phyloP scores from a whole-genome alignment of 2,329 filamentous ascomycete genomes.

The Aureobasidium musti region DNA sequence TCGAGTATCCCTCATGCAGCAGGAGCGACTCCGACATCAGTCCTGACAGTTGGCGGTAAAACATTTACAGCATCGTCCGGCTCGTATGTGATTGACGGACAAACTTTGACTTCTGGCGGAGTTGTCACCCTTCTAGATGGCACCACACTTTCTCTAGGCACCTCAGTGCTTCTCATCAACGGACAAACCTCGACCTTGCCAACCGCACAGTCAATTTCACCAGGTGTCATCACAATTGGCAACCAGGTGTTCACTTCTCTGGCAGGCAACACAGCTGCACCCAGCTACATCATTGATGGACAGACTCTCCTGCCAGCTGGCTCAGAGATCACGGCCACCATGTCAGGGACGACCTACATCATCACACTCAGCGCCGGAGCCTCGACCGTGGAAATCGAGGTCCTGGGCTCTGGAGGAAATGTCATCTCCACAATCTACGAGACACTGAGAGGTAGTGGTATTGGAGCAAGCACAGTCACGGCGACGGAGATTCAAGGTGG shows the following conservation, averaged over 20 bases:
- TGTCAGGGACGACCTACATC: slow-evolving; percentile 37
- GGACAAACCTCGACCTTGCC: slow-evolving; percentile 33
- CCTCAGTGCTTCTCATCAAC: slow-evolving; percentile 46
- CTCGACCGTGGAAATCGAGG: slow-evolving; percentile 43
- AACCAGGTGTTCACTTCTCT: slow-evolving; percentile 38
- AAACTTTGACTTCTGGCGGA: slow-evolving; percentile 30
- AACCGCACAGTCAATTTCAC: slow-evolving; percentile 33
- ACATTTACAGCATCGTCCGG: slow-evolving; percentile 29
- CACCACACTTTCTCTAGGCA: slow-evolving; percentile 39
- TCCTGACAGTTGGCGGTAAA: slow-evolving; percentile 39
- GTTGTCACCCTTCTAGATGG: slow-evolving; percentile 26
- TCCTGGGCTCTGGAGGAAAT: slow-evolving; percentile 38
- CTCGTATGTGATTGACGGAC: slow-evolving; percentile 25
- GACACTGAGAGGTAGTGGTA: slow-evolving; percentile 35
- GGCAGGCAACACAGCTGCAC: slow-evolving; percentile 33
- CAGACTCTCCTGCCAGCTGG: slow-evolving; percentile 45
- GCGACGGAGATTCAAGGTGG: background rate
- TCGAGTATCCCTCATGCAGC: slow-evolving; percentile 27
- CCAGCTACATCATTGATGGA: slow-evolving; percentile 45
- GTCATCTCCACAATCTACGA: slow-evolving; percentile 39
- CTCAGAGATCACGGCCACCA: slow-evolving; percentile 35
- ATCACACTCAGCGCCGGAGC: slow-evolving; percentile 42
- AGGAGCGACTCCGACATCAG: slow-evolving; percentile 37
- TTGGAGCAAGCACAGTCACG: slow-evolving; percentile 14
- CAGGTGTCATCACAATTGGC: slow-evolving; percentile 40